Base-by-base conservation (phyloP, 345 rosid species). In the Cochlearia excelsa region DNA sequence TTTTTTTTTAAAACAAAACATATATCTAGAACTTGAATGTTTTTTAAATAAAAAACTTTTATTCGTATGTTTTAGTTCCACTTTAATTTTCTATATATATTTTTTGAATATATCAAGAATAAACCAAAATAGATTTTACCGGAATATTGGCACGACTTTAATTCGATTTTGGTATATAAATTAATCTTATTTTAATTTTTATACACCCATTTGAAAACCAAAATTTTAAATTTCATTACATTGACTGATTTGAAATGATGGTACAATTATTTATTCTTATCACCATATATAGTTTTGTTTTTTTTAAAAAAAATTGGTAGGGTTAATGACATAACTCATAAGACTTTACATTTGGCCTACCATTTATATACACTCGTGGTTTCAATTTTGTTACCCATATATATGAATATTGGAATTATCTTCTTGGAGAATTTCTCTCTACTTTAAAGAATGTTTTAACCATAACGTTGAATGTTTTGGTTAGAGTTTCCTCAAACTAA, bases 291-390 rank as follows among this genome's bases (percentile, higher is more conserved):
- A 37, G 27, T 7, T 64, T 30, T 40, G 56, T 9, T 45, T 63
- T 16, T 16, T 16, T 16, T 16, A 0, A 16, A 16, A 16, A 16
- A 16, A 16, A 16, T 70, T 28, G 66, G 69, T 70, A 65, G 65
- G 69, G 70, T 57, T 64, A 46, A 5, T 64, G 39, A 4, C 57
- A 65, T 16, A 16, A 16, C 23, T 56, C 55, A 26, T 26, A 31
- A 34, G 75, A 63, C 69, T 64, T 44, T 5, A 70, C 70, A 52
- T 57, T 57, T 30, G 28, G 54, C 67, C 73, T 61, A 69, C 41
- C 23, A 16, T 16, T 66, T 16, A 48, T 9, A 7, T 55, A 52
- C 62, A 63, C 41, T 57, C 65, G 37, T 63, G 74, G 65, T 8
- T 51, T 55, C 42, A 41, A 27, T 40, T 48, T 54, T 50, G 53